These are phyloP conservation scores for Purpureocillium takamizusanense DNA, from an alignment of 2,329 filamentous ascomycete species.

Conservation along the genomic window DNA sequence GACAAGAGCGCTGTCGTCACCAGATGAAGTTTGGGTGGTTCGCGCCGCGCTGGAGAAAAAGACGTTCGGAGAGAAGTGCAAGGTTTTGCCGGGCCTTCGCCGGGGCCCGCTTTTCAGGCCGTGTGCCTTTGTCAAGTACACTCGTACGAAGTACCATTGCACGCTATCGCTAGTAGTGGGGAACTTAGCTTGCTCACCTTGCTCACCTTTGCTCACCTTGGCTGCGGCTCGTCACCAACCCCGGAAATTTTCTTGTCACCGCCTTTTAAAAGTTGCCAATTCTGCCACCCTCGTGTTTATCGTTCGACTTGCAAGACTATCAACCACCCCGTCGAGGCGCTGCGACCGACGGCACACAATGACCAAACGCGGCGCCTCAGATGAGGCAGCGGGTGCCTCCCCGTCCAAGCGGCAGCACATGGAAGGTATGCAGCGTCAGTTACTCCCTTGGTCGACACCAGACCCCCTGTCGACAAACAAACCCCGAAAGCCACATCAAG, in stretches of 20 bases:
- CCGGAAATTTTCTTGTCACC: constrained; percentile 19
- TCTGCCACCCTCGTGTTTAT: constrained; percentile 18
- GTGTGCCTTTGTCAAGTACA: too few relatives aligned
- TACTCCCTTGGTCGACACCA: constrained; percentile 1
- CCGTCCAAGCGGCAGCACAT: constrained; percentile 16
- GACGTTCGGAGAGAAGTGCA: constrained; percentile 9
- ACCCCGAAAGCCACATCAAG: too few relatives aligned
- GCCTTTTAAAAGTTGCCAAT: constrained; percentile 18
- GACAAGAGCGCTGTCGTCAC: too few relatives aligned
- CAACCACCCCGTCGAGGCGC: not conserved
- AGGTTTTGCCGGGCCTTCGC: constrained; percentile 21
- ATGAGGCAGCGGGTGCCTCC: constrained; percentile 13
- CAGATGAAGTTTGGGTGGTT: not conserved
- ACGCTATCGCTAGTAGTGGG: too few relatives aligned
- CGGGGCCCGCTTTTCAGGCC: constrained; percentile 11
- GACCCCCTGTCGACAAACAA: not conserved
- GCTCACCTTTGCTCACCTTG: not conserved
- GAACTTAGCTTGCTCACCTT: constrained; percentile 2
- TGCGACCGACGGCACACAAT: constrained; percentile 10
- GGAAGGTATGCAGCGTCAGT: constrained; percentile 13
- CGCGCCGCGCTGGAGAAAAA: not conserved
- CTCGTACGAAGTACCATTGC: too few relatives aligned
- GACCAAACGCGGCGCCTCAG: constrained; percentile 22
- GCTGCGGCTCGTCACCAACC: constrained; percentile 17
- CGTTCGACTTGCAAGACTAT: constrained; percentile 1